phyloP scores from a whole-genome alignment of 257 asterid genomes.

The Thymus mandschuricus region DNA sequence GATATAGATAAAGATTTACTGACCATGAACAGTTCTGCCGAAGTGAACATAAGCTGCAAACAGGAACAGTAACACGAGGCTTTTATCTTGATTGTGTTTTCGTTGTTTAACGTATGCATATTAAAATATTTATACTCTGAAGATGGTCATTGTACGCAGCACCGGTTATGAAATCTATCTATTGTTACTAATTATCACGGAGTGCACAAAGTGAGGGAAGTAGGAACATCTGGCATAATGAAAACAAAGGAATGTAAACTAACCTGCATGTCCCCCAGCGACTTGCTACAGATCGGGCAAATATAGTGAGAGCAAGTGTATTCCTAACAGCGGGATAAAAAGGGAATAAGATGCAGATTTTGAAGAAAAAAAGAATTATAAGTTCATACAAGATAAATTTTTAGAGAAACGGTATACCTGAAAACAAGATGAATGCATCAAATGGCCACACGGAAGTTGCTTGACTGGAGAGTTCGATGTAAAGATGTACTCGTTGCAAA shows the following conservation, averaged over 20 bases:
- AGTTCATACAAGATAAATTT: conserved; percentile 2
- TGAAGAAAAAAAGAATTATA: not conserved
- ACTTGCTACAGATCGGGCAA: conserved; percentile 94
- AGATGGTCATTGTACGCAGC: not conserved
- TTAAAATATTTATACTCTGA: not conserved
- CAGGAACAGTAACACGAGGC: conserved; percentile 3
- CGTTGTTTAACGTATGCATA: not conserved
- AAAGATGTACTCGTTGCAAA: conserved; percentile 81
- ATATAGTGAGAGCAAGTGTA: conserved; percentile 76
- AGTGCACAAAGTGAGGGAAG: not conserved
- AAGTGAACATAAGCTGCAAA: conserved; percentile 9
- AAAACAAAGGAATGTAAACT: conserved; percentile 36
- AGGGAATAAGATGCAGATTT: conserved; percentile 26
- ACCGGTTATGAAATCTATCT: not conserved
- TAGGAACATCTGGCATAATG: not conserved
- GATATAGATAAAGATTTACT: not conserved
- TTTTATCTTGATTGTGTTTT: not conserved
- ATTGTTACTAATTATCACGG: not conserved
- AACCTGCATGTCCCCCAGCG: conserved; percentile 94
- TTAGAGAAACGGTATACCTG: conserved; percentile 49
- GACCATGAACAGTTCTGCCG: not conserved
- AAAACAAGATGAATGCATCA: conserved; percentile 90
- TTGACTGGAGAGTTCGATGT: conserved; percentile 79
- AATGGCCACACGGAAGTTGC: conserved; percentile 87
- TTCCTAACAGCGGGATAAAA: conserved; percentile 50